These are phyloP conservation scores for Emericellopsis cladophorae DNA, from an alignment of 2,329 filamentous ascomycete species.

Conservation along the genomic window DNA sequence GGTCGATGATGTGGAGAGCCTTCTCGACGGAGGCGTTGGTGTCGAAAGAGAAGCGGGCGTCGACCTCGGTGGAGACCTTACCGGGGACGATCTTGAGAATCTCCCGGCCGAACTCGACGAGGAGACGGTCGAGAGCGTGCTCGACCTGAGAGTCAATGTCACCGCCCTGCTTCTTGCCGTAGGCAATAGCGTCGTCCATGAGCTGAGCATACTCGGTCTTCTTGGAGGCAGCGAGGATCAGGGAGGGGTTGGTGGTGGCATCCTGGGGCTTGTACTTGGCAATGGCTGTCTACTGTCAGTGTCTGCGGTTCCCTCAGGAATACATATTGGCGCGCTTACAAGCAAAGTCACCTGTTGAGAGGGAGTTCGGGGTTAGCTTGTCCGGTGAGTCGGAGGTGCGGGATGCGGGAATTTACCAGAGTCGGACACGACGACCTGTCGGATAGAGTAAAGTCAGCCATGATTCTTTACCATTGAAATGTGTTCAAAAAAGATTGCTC, in stretches of 20 bases:
- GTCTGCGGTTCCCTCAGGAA: background rate
- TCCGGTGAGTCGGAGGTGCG: slow-evolving; percentile 4
- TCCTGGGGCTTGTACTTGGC: slow-evolving; percentile 99
- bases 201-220: slow-evolving; percentile 91
- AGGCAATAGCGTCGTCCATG: slow-evolving; percentile 73
- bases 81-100: slow-evolving; percentile 95
- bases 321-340: slow-evolving; percentile 39
- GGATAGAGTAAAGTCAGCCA: slow-evolving; percentile 2
- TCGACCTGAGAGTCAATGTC: slow-evolving; percentile 75
- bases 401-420: slow-evolving; percentile 55
- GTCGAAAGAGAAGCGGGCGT: slow-evolving; percentile 91
- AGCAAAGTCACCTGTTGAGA: slow-evolving; percentile 55
- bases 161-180: slow-evolving; percentile 67
- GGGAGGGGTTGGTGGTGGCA: slow-evolving; percentile 98
- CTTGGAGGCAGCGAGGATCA: slow-evolving; percentile 97
- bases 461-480: background rate
- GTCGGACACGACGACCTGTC: slow-evolving; percentile 90
- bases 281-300: slow-evolving; percentile 51
- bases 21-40: slow-evolving; percentile 86
- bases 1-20: slow-evolving; percentile 95
- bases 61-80: slow-evolving; percentile 98
- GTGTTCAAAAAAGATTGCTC: no score
- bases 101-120: slow-evolving; percentile 96
- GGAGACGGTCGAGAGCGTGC: slow-evolving; percentile 77
- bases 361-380: slow-evolving; percentile 15